Evolutionary conservation across 164 flowering plant genomes (phyloP).

Genomic region (Platanus orientalis): DNA sequence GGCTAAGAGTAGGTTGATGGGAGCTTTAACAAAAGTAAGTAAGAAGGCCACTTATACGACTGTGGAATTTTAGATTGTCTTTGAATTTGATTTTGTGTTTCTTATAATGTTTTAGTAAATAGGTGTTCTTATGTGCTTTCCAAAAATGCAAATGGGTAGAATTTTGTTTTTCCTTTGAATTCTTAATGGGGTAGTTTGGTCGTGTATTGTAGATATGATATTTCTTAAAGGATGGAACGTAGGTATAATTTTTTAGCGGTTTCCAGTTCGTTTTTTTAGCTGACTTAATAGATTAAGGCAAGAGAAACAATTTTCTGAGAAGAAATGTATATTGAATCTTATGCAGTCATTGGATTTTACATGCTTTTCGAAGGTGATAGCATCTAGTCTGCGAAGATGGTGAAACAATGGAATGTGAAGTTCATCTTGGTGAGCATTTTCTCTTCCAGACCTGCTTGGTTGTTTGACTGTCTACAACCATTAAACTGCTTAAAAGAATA

Average conservation of each 20-base stretch:
- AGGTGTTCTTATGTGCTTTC: too few species aligned
- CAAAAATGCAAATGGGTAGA: too few species aligned
- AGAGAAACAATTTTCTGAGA: neutral
- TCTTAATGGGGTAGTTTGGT: too few species aligned
- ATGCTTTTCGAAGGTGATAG: constrained; percentile 99
- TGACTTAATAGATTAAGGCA: neutral
- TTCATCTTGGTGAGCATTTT: constrained; percentile 91
- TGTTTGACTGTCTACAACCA: too few species aligned
- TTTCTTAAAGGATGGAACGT: too few species aligned
- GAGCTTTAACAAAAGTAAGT: constrained; percentile 74
- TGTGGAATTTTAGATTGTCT: neutral
- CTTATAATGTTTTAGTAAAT: neutral
- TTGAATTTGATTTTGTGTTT: neutral
- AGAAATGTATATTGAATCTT: constrained; percentile 5
- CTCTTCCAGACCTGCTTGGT: too few species aligned
- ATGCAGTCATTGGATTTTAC: constrained; percentile 90
- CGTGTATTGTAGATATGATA: neutral
- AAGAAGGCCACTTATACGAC: neutral
- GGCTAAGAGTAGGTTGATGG: constrained; percentile 73
- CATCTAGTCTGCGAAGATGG: constrained; percentile 88
- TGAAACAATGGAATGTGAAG: constrained; percentile 99
- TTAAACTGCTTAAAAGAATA: too few species aligned
- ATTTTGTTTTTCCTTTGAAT: too few species aligned
- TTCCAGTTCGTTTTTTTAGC: neutral
- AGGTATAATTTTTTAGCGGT: too few species aligned